Base-by-base conservation (phyloP, 805 yeast genomes). In the Blastobotrys americana region DNA sequence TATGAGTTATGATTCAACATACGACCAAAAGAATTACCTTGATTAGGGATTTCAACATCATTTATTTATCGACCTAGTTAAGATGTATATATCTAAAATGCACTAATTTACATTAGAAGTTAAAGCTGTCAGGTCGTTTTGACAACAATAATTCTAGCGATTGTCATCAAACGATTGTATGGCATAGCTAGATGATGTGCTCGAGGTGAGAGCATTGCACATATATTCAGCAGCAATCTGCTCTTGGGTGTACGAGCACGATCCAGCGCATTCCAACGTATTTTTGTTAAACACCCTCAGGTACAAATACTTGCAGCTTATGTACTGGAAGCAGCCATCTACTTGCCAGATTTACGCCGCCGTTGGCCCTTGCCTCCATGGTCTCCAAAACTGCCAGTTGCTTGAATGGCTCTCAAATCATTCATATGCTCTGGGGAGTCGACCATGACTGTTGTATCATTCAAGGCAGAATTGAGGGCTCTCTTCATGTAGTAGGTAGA, bases 401-500 rank as follows among this genome's bases (percentile, higher is more conserved):
- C n/a, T 34, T 16, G 19, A 10, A 19, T 34, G 4, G 19, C n/a
- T 16, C 18, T 34, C 17, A 16, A 10, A 4, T 34, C 37, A 13
- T 25, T 25, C 8, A 25, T 25, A 13, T 25, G 31, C 10, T 34
- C 37, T 10, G 37, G 10, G 19, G 20, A 16, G 19, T 34, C 37
- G n/a, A 34, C 4, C 5, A 16, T 10, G 19, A 34, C 37, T 4
- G 37, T 19, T 10, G 37, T 13, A 6, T 34, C 18, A 17, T 19
- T 34, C 17, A 34, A 21, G 13, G 37, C 19, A 3, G 19, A 16
- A 5, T 19, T 34, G 20, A 58, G 43, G 4, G 62, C 58, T 8
- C 56, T 43, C 22, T 51, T 54, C 50, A 56, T 54, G 43, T 35
- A 42, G 18, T 16, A 10, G 2, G 17, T 17, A 15, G 20, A 18